Conservation (phyloP, 148 eudicot genomes). For the Fagopyrum esculentum region DNA sequence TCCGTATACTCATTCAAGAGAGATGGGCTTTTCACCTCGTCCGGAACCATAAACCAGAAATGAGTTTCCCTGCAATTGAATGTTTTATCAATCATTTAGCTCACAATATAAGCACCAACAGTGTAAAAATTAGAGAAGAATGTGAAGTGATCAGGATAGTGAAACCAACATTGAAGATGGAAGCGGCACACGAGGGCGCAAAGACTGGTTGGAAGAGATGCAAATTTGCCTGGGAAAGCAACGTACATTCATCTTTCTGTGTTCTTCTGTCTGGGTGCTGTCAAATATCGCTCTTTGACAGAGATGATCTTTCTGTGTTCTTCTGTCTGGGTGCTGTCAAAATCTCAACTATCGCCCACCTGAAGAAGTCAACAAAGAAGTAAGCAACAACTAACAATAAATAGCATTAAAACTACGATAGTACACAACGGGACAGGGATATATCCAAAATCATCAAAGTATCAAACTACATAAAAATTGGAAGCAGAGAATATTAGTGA, state of each 20-base stretch:
- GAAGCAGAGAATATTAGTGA: neutral
- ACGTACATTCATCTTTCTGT: constrained; percentile 31
- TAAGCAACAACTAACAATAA: neutral
- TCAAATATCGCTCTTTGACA: neutral
- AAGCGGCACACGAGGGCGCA: constrained; percentile 36
- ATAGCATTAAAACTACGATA: neutral
- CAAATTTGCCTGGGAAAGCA: constrained; percentile 38
- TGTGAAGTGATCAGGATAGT: neutral
- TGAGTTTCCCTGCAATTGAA: constrained; percentile 62
- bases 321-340: neutral
- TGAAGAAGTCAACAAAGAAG: constrained; percentile 19
- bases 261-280: neutral
- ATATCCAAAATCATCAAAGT: neutral
- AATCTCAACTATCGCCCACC: constrained; percentile 39
- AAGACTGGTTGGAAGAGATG: constrained; percentile 25
- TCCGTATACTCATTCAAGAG: constrained; percentile 50
- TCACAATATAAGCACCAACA: neutral
- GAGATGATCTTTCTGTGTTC: constrained; percentile 11
- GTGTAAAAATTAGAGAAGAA: neutral
- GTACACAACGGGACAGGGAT: too few relatives aligned
- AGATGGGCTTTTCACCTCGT: constrained; percentile 52
- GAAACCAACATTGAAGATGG: constrained; percentile 51
- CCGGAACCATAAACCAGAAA: constrained; percentile 70
- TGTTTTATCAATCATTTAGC: neutral
- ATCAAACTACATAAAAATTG: neutral